Evolutionary conservation across 805 yeast genomes (phyloP).

Genomic region (Hanseniaspora pseudoguilliermondii): DNA sequence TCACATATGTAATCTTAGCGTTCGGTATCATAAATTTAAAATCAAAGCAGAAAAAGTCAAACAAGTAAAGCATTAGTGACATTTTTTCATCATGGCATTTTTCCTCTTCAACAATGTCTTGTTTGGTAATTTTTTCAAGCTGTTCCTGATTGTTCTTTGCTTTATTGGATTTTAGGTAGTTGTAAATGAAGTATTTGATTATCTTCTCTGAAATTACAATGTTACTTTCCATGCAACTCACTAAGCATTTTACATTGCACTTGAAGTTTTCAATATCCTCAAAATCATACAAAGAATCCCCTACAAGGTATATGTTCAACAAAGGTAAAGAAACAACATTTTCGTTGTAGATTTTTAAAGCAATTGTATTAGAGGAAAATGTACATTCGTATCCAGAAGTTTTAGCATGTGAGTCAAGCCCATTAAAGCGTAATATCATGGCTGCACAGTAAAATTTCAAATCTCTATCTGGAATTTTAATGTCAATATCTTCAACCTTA

Average conservation of each 20-base stretch:
- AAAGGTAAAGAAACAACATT: slow-evolving; percentile 23
- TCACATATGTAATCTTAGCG: slow-evolving; percentile 3
- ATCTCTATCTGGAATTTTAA: slow-evolving; percentile 15
- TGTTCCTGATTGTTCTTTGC: neutral
- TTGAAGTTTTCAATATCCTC: slow-evolving; percentile 16
- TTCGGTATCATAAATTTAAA: slow-evolving; percentile 9
- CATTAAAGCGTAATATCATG: slow-evolving; percentile 20
- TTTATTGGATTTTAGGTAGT: neutral
- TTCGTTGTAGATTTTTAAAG: slow-evolving; percentile 16
- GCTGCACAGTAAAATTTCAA: slow-evolving; percentile 21
- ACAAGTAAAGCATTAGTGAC: slow-evolving; percentile 1
- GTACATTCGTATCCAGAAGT: slow-evolving; percentile 20
- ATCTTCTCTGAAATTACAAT: slow-evolving; percentile 16
- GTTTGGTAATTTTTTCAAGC: neutral
- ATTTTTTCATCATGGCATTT: neutral
- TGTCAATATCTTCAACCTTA: slow-evolving; percentile 23
- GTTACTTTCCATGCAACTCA: slow-evolving; percentile 24
- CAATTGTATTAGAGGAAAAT: slow-evolving; percentile 21
- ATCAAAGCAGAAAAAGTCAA: slow-evolving; percentile 8
- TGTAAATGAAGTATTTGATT: slow-evolving; percentile 12
- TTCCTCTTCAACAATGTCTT: neutral
- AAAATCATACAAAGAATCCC: slow-evolving; percentile 21
- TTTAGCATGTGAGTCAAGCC: slow-evolving; percentile 11
- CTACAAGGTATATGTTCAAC: slow-evolving; percentile 21
- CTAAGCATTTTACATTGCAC: slow-evolving; percentile 17